These are phyloP conservation scores for Fusarium sp. DNA, from an alignment of 2,329 filamentous ascomycete genomes.

Conservation along the genomic window DNA sequence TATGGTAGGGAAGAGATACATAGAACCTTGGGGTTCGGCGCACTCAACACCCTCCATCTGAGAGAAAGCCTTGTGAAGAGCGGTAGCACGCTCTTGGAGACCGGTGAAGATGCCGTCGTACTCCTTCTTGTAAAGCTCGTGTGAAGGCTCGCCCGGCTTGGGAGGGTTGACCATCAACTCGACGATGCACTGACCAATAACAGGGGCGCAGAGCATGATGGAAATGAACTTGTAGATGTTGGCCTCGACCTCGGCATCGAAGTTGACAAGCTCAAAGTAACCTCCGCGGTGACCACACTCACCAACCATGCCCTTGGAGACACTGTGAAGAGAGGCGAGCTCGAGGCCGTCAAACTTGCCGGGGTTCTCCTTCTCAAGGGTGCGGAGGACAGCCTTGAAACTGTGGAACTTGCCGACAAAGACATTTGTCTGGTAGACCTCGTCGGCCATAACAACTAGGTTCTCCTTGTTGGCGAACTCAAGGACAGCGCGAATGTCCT, in stretches of 20 bases:
- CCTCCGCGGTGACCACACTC: constrained; percentile 98
- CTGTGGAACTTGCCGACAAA: constrained; percentile 94
- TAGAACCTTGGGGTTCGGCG: constrained; percentile 89
- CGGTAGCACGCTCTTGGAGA: constrained; percentile 81
- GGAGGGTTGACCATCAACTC: constrained; percentile 99
- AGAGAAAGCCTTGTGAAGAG: constrained; percentile 89
- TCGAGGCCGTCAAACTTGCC: constrained; percentile 87
- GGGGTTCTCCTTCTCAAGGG: constrained; percentile 79
- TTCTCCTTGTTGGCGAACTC: constrained; percentile 87
- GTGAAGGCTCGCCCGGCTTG: constrained; percentile 82
- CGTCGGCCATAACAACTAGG: constrained; percentile 92
- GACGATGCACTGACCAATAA: constrained; percentile 94
- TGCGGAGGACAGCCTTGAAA: constrained; percentile 90
- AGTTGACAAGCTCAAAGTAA: constrained; percentile 95
- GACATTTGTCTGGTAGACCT: constrained; percentile 99
- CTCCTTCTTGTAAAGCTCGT: constrained; percentile 85
- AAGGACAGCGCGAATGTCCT: constrained; percentile 86
- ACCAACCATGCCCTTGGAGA: constrained; percentile 98
- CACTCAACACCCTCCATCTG: constrained; percentile 97
- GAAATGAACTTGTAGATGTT: constrained; percentile 99
- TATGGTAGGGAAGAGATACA: constrained; percentile 99
- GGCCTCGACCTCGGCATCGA: constrained; percentile 84
- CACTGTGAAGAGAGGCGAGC: constrained; percentile 90
- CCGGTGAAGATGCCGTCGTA: constrained; percentile 85
- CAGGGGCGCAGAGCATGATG: constrained; percentile 95